Percentiles rank a stretch among this genome's conserved stretches.
Evolutionary conservation across 1,139 yeast species (phyloP).

Genomic region (Pichia sp.): DNA sequence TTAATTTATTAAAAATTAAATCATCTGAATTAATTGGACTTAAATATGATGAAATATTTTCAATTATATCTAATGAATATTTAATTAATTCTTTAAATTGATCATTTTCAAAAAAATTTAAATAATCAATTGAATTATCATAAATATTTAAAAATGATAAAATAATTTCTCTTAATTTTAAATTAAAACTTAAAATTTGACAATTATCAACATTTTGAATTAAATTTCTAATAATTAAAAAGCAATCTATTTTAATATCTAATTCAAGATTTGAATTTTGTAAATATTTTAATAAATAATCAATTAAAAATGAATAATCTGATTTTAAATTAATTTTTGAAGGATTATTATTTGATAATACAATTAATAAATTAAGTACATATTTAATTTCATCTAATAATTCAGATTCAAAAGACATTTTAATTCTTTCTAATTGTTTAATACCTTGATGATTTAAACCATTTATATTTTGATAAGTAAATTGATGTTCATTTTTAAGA

Average conservation of each 20-base stretch:
- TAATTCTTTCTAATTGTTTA: conserved; percentile 51
- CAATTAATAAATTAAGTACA: conserved; percentile 57
- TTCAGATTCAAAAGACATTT: conserved; percentile 58
- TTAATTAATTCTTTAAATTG: conserved; percentile 55
- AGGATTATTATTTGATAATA: conserved; percentile 48
- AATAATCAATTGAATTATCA: conserved; percentile 8
- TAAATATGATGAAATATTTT: conserved; percentile 75
- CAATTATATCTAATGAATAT: conserved; percentile 74
- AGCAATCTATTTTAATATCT: conserved; percentile 53
- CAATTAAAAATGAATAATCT: conserved; percentile 42
- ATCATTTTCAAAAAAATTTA: conserved; percentile 22
- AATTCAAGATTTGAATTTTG: conserved; percentile 29
- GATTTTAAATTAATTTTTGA: conserved; percentile 37
- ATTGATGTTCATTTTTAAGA: conserved; percentile 28
- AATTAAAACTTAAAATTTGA: conserved; percentile 60
- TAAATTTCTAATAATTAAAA: conserved; percentile 69
- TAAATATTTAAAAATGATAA: conserved; percentile 37
- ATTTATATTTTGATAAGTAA: conserved; percentile 29
- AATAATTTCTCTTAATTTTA: conserved; percentile 44
- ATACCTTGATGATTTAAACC: conserved; percentile 52
- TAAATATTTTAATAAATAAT: conserved; percentile 43
- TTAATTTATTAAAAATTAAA: conserved; percentile 47
- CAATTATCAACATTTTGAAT: conserved; percentile 81
- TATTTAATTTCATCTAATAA: conserved; percentile 56
- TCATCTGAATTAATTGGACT: conserved; percentile 67